Evolutionary conservation across 306 rosid species (phyloP).

Genomic region (Quillaja saponaria): DNA sequence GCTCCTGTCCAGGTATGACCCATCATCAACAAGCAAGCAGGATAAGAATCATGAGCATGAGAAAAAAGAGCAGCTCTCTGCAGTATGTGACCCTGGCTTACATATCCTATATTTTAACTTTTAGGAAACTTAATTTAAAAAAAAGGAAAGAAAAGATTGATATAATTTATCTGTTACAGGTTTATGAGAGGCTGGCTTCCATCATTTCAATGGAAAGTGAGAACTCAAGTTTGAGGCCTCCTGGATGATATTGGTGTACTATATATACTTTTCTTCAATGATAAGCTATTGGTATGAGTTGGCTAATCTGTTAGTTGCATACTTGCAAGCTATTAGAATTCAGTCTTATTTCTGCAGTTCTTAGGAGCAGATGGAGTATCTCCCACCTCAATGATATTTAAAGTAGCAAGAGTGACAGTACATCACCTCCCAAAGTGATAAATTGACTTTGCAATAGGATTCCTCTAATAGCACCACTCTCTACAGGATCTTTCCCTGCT

Average conservation of each 20-base stretch:
- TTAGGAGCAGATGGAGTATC: too few species aligned
- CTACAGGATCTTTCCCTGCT: too few species aligned
- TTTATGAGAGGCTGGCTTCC: slow-evolving; percentile 71
- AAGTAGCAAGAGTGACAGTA: slow-evolving; percentile 2
- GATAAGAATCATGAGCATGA: slow-evolving; percentile 38
- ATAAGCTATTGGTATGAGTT: neutral
- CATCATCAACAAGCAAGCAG: slow-evolving; percentile 34
- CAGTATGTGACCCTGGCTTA: slow-evolving; percentile 42
- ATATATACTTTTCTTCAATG: neutral
- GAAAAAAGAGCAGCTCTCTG: slow-evolving; percentile 52
- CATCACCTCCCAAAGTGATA: neutral
- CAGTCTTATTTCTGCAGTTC: too few species aligned
- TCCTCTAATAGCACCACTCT: too few species aligned
- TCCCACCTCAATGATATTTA: slow-evolving; percentile 5
- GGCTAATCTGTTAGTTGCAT: neutral
- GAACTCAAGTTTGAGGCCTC: slow-evolving; percentile 57
- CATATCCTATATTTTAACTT: neutral
- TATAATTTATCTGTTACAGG: slow-evolving; percentile 43
- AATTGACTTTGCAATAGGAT: too few species aligned
- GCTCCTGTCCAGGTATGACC: slow-evolving; percentile 64
- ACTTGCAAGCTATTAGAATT: too few species aligned
- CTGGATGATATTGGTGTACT: slow-evolving; percentile 38
- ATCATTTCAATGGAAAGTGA: slow-evolving; percentile 84
- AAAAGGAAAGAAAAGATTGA: slow-evolving; percentile 4
- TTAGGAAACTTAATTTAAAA: slow-evolving; percentile 6